phyloP scores from a whole-genome alignment of 2,329 filamentous ascomycete species.

The Hypoxylon sp. region DNA sequence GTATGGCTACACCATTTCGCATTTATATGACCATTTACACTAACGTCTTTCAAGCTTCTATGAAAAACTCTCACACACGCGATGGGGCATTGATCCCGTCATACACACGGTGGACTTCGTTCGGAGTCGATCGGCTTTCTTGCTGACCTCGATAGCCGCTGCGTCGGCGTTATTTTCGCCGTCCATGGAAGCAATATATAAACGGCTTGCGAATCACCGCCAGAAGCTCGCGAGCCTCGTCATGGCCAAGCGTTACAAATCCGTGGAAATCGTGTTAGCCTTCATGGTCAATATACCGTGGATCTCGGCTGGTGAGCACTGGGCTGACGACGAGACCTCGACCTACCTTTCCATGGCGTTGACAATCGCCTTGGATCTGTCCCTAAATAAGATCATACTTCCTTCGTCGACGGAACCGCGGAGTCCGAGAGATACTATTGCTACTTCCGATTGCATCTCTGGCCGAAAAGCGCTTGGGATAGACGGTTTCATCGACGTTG shows the following conservation, averaged over 20 bases:
- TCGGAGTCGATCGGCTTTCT: slow-evolving; percentile 74
- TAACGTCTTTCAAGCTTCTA: slow-evolving; percentile 66
- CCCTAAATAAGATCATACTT: slow-evolving; percentile 76
- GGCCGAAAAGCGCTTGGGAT: slow-evolving; percentile 73
- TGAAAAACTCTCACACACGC: slow-evolving; percentile 76
- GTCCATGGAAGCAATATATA: slow-evolving; percentile 72
- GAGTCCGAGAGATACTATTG: slow-evolving; percentile 61
- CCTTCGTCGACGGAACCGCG: slow-evolving; percentile 63
- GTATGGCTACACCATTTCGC: slow-evolving; percentile 58
- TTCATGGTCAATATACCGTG: slow-evolving; percentile 83
- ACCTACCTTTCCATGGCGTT: slow-evolving; percentile 77
- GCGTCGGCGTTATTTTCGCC: slow-evolving; percentile 76
- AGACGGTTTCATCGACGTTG: slow-evolving; percentile 75
- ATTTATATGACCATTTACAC: not conserved
- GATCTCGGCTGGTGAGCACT: slow-evolving; percentile 77
- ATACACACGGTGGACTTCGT: slow-evolving; percentile 76
- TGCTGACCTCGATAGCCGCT: slow-evolving; percentile 78
- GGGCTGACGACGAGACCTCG: slow-evolving; percentile 79
- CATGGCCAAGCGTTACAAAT: slow-evolving; percentile 71
- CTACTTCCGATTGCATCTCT: slow-evolving; percentile 76
- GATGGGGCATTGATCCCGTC: slow-evolving; percentile 78
- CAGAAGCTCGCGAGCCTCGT: slow-evolving; percentile 72
- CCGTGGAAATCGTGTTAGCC: slow-evolving; percentile 79
- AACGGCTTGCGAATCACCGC: slow-evolving; percentile 73
- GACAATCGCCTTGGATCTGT: slow-evolving; percentile 76